Conservation (phyloP, 176 grass and related monocot species). For the Dactylis glomerata region DNA sequence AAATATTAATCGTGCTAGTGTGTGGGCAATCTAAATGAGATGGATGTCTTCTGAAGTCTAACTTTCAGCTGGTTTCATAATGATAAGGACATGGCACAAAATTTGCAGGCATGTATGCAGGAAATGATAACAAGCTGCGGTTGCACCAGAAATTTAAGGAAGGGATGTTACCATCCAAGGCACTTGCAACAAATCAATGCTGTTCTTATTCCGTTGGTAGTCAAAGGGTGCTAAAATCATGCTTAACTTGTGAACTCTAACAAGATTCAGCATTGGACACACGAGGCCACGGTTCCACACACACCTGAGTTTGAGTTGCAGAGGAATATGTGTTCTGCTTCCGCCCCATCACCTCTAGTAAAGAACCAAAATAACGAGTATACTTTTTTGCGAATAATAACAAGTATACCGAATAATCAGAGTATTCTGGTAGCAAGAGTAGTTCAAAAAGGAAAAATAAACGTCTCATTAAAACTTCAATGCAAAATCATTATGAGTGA, state of each 20-base stretch:
- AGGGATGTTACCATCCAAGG: not conserved
- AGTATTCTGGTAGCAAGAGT: not conserved
- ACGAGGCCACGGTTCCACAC: not conserved
- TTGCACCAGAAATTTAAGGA: not conserved
- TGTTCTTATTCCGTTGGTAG: not conserved
- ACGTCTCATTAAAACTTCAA: not conserved
- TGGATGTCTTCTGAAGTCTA: conserved; percentile 8
- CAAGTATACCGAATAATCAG: not conserved
- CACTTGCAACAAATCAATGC: not conserved
- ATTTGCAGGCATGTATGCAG: not conserved
- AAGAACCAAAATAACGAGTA: not conserved
- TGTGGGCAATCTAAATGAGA: conserved; percentile 17
- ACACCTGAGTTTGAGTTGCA: not conserved
- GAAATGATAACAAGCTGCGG: not conserved
- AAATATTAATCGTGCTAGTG: not conserved
- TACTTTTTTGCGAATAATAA: no score
- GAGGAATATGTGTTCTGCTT: not conserved
- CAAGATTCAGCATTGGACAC: not conserved
- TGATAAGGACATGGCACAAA: not conserved
- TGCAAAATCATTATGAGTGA: not conserved
- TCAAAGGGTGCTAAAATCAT: not conserved
- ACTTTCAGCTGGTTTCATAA: not conserved
- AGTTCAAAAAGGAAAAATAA: not conserved
- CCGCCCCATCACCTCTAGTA: not conserved
- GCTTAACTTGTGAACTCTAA: not conserved